phyloP scores from a whole-genome alignment of 2,329 filamentous ascomycete genomes.

The Ophiostoma populinum region DNA sequence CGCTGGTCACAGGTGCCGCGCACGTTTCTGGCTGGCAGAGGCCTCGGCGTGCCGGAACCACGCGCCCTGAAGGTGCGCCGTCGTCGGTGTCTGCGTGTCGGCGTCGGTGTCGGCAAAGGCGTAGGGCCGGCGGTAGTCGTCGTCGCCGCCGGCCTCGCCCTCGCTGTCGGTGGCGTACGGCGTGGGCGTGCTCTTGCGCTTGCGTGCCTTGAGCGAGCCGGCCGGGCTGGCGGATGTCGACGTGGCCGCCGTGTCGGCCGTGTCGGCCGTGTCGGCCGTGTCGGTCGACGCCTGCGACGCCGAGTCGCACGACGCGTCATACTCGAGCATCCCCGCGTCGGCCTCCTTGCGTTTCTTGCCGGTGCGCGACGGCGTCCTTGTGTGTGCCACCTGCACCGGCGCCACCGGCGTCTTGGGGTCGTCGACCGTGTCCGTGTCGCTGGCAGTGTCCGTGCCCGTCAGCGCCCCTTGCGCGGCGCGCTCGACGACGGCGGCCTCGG shows the following conservation, averaged over 20 bases:
- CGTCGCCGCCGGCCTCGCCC: constrained; percentile 1
- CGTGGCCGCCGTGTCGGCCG: background rate
- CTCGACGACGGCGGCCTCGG: background rate
- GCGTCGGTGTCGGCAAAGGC: constrained; percentile 3
- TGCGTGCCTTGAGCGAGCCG: background rate
- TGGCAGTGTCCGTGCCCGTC: too few species aligned
- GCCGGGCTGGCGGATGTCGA: background rate
- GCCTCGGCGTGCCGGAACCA: constrained; percentile 7
- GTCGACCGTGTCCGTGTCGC: background rate
- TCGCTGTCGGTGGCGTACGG: constrained; percentile 8
- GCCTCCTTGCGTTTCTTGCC: too few species aligned
- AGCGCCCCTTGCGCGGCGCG: too few species aligned
- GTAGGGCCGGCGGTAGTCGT: too few species aligned
- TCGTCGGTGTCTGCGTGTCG: constrained; percentile 8
- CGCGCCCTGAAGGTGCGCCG: constrained; percentile 5
- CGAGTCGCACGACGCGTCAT: too few species aligned
- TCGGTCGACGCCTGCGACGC: constrained; percentile 2
- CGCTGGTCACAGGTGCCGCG: background rate
- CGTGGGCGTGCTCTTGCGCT: constrained; percentile 10
- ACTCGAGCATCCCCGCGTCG: too few species aligned
- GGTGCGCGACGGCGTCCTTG: background rate
- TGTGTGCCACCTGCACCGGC: background rate
- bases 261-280: background rate
- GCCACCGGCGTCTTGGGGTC: constrained; percentile 3
- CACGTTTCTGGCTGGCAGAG: constrained; percentile 10